Evolutionary conservation across 2,329 filamentous ascomycete species (phyloP).

Genomic region (Xylaria sp.): DNA sequence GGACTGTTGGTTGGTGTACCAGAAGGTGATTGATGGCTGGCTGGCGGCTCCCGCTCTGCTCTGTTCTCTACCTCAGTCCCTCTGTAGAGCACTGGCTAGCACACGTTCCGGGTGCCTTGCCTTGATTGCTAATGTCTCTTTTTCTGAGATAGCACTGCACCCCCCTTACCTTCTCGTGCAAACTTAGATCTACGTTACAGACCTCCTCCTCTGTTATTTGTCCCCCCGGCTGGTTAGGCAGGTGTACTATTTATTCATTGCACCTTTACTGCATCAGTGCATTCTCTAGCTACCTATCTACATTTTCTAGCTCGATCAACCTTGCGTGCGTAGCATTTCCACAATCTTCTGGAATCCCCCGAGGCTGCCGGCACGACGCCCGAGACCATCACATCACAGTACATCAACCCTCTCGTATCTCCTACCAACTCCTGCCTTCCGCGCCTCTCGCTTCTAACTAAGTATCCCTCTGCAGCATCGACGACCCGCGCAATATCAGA

Average conservation of each 20-base stretch:
- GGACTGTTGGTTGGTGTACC: conserved; percentile 27
- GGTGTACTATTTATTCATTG: conserved; percentile 3
- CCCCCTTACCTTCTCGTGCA: not conserved
- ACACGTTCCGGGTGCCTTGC: conserved; percentile 28
- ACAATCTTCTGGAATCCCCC: conserved; percentile 45
- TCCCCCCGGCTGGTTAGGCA: conserved; percentile 7
- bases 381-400: conserved; percentile 16
- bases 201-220: not conserved
- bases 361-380: conserved; percentile 28
- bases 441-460: not conserved
- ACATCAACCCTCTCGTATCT: conserved; percentile 24
- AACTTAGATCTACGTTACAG: not conserved
- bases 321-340: conserved; percentile 4
- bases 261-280: conserved; percentile 1
- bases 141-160: conserved; percentile 7
- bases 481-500: conserved; percentile 3
- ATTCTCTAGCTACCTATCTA: not conserved
- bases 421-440: conserved; percentile 23
- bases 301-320: not conserved
- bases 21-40: not conserved
- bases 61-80: not conserved
- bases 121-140: conserved; percentile 32
- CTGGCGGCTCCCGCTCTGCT: conserved; percentile 27
- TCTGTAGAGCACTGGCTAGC: conserved; percentile 3
- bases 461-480: not conserved